These are phyloP conservation scores for Nothophoma quercina DNA, from an alignment of 2,329 filamentous ascomycete species.

Conservation along the genomic window DNA sequence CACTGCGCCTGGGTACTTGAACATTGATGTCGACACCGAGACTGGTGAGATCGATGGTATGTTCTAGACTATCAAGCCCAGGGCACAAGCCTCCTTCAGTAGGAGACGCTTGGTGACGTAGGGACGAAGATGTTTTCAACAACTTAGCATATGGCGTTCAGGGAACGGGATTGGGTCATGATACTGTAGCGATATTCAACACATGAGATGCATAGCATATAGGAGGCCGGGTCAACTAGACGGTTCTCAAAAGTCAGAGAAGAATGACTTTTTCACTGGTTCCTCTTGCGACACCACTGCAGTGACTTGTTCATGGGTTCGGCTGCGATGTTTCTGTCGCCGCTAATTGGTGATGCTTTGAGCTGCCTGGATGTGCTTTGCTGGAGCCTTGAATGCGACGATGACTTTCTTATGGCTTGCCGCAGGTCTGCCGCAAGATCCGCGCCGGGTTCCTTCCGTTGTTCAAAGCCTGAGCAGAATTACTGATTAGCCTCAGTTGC, in stretches of 20 bases:
- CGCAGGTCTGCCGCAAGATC: background rate
- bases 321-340: too few relatives aligned
- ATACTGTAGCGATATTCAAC: constrained; percentile 20
- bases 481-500: too few relatives aligned
- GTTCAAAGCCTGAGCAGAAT: too few relatives aligned
- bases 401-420: too few relatives aligned
- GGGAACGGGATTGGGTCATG: background rate
- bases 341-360: too few relatives aligned
- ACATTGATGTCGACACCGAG: constrained; percentile 74
- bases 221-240: background rate
- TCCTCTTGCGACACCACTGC: too few relatives aligned
- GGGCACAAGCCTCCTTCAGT: too few relatives aligned
- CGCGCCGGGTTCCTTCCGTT: background rate
- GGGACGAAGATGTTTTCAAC: constrained; percentile 13
- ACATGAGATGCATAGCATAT: constrained; percentile 3
- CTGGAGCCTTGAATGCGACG: too few relatives aligned
- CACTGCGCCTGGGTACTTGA: constrained; percentile 93
- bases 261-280: background rate
- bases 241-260: background rate
- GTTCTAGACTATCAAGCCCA: constrained; percentile 66
- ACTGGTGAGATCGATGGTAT: constrained; percentile 70
- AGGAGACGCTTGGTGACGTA: too few relatives aligned
- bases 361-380: too few relatives aligned
- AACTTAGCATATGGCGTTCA: constrained; percentile 20
- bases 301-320: too few relatives aligned